Conservation (phyloP, 192 early-diverging fungal species). For the Martensiomyces pterosporus region DNA sequence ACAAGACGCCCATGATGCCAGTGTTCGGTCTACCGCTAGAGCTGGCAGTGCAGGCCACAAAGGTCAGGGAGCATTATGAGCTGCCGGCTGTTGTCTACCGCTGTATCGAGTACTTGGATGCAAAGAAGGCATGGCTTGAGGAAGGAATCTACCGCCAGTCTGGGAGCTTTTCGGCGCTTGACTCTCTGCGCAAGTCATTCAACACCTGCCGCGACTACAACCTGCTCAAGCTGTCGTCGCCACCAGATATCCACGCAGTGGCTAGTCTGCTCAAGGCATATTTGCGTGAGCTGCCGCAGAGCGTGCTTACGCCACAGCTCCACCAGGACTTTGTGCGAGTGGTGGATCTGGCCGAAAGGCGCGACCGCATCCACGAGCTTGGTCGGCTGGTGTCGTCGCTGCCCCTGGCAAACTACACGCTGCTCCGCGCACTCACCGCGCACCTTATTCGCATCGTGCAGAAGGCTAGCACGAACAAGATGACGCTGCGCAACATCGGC, state of each 20-base stretch:
- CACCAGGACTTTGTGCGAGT: slow-evolving; percentile 79
- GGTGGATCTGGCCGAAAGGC: slow-evolving; percentile 74
- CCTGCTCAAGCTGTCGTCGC: slow-evolving; percentile 48
- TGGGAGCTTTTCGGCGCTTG: slow-evolving; percentile 70
- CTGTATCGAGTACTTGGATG: slow-evolving; percentile 95
- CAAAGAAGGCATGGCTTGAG: slow-evolving; percentile 80
- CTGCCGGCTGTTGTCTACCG: slow-evolving; percentile 90
- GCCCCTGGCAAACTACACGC: slow-evolving; percentile 86
- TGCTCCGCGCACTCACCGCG: slow-evolving; percentile 78
- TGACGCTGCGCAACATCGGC: slow-evolving; percentile 93
- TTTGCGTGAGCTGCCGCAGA: slow-evolving; percentile 82
- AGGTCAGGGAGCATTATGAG: slow-evolving; percentile 70
- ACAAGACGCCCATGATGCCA: slow-evolving; percentile 19
- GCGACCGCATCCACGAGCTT: slow-evolving; percentile 78
- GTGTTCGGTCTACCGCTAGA: slow-evolving; percentile 90
- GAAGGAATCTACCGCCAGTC: slow-evolving; percentile 95
- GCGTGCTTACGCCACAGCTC: slow-evolving; percentile 86
- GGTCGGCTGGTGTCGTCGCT: slow-evolving; percentile 70
- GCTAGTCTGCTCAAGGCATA: slow-evolving; percentile 90
- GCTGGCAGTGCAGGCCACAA: slow-evolving; percentile 65
- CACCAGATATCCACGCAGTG: slow-evolving; percentile 91
- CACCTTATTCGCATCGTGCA: slow-evolving; percentile 90
- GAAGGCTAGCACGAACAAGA: slow-evolving; percentile 78
- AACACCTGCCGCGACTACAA: slow-evolving; percentile 56
- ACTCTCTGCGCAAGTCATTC: slow-evolving; percentile 74